These are phyloP conservation scores for Hylodesmum podocarpum DNA, from an alignment of 306 rosid genomes.

Conservation along the genomic window DNA sequence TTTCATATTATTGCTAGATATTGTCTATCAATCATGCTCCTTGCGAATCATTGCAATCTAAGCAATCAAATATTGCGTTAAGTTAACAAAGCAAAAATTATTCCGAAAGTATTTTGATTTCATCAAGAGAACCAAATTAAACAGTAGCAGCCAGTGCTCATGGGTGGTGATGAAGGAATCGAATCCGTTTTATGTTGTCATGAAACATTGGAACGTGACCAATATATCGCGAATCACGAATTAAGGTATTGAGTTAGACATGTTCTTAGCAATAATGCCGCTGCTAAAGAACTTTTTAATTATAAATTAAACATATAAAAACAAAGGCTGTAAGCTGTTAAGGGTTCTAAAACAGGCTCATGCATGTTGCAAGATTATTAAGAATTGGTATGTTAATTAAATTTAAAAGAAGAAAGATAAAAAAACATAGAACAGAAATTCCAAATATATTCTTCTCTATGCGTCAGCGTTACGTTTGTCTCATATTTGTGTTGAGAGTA, in stretches of 20 bases:
- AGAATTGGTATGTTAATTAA: background rate
- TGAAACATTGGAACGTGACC: conserved; percentile 11
- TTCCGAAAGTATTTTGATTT: background rate
- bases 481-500: no score
- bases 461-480: background rate
- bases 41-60: background rate
- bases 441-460: background rate
- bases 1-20: background rate
- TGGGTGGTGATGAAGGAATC: background rate
- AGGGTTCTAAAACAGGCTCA: background rate
- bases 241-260: background rate
- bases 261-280: conserved; percentile 13
- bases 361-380: background rate
- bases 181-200: background rate
- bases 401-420: background rate
- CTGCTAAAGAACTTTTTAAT: background rate
- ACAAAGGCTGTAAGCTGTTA: background rate
- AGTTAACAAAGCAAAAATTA: background rate
- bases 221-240: background rate
- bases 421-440: background rate
- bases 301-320: background rate
- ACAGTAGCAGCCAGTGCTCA: no score
- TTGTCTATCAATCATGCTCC: background rate
- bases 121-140: background rate
- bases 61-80: background rate